Conservation (phyloP, 2,329 filamentous ascomycete species). For the Aspergillus jensenii region DNA sequence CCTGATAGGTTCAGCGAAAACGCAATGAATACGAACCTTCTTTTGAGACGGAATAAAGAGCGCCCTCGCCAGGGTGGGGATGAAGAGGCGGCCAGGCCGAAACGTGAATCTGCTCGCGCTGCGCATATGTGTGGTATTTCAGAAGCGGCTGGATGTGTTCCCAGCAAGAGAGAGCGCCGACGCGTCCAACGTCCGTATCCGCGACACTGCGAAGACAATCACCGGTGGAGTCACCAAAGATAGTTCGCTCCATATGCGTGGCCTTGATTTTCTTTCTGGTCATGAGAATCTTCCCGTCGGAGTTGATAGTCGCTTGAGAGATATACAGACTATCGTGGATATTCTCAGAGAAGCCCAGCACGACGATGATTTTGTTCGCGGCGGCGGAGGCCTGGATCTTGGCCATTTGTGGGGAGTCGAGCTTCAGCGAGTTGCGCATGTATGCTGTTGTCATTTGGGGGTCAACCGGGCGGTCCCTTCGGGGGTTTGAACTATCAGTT, state of each 20-base stretch:
- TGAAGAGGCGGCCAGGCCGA: constrained; percentile 47
- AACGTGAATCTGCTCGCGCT: constrained; percentile 50
- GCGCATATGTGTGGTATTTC: constrained; percentile 47
- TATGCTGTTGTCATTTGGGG: constrained; percentile 31
- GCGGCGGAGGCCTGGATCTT: constrained; percentile 35
- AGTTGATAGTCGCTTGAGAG: constrained; percentile 46
- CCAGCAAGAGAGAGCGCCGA: constrained; percentile 52
- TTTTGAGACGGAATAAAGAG: neutral
- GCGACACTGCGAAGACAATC: constrained; percentile 43
- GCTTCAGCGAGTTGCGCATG: constrained; percentile 31
- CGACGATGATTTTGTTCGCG: constrained; percentile 42
- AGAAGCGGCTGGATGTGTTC: constrained; percentile 54
- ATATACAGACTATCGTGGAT: constrained; percentile 45
- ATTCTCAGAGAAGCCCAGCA: constrained; percentile 47
- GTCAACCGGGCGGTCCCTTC: constrained; percentile 35
- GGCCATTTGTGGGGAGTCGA: constrained; percentile 38
- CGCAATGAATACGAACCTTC: neutral
- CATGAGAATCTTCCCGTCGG: constrained; percentile 41
- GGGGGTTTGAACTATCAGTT: no score
- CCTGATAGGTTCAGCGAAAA: no score
- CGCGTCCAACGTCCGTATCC: constrained; percentile 35
- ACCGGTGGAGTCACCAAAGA: constrained; percentile 50
- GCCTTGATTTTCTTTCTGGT: constrained; percentile 54
- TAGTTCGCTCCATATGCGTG: constrained; percentile 53
- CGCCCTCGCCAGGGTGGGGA: neutral